Conservation (phyloP, 2,329 filamentous ascomycete species). For the Verticillium longisporum region DNA sequence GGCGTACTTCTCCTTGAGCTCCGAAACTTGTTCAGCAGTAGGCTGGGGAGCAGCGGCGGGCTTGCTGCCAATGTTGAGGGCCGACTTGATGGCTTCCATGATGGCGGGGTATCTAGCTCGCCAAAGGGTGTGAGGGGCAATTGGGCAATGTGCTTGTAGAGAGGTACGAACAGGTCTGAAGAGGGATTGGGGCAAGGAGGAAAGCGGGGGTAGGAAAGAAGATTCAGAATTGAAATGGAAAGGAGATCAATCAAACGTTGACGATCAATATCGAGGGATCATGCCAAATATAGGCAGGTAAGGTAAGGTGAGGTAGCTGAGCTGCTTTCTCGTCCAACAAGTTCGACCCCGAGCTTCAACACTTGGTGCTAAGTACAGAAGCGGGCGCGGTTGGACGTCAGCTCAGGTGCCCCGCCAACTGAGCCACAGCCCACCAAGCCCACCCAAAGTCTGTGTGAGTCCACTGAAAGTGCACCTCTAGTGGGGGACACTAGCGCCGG, state of each 20-base stretch:
- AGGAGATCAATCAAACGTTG: constrained; percentile 8
- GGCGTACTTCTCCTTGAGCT: constrained; percentile 66
- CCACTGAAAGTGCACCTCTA: neutral
- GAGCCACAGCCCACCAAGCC: neutral
- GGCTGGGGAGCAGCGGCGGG: constrained; percentile 39
- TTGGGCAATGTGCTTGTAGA: neutral
- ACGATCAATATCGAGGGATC: neutral
- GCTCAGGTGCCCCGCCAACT: neutral
- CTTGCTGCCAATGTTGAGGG: constrained; percentile 28
- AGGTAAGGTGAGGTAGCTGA: neutral
- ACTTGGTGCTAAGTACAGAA: too few relatives aligned
- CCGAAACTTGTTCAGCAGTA: constrained; percentile 57
- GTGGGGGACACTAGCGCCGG: neutral
- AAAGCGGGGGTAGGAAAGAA: neutral
- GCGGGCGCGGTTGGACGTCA: neutral
- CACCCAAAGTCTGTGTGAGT: neutral
- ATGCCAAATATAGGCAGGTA: neutral
- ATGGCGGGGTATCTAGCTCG: constrained; percentile 12
- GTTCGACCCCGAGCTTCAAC: neutral
- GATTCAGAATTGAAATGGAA: neutral
- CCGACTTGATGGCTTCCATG: constrained; percentile 38
- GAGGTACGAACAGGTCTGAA: neutral
- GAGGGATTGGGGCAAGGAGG: neutral
- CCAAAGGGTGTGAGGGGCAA: neutral
- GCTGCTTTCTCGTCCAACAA: neutral